Base-by-base conservation (phyloP, 2,329 filamentous ascomycete genomes). In the Lecanosticta acicola region DNA sequence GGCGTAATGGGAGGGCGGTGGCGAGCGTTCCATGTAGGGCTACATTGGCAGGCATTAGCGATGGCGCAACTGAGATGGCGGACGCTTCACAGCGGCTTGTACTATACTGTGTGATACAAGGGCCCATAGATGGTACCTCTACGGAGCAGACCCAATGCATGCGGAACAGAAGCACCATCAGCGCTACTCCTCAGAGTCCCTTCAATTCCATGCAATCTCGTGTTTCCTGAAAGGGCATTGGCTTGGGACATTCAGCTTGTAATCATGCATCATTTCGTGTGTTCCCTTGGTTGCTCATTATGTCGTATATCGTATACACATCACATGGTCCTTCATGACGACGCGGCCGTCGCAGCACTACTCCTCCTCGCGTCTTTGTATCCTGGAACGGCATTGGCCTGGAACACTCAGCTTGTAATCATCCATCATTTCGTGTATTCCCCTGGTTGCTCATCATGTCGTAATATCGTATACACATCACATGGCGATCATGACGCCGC, bases 31-130 rank as follows among this genome's bases (percentile, higher is more conserved):
- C 16, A 44, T 50, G 43, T 32, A 40, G 21, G 37, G 18, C 32
- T 45, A 45, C 11, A 20, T 32, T 48, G 48, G 36, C 41, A 26
- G 34, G 39, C 18, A 45, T 51, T 51, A 54, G 51, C 51, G 46
- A 45, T 36, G 48, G 51, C 48, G 48, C 48, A 48, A 32, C 17
- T 35, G 40, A 32, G 41, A 19, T 34, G 39, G 34, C 17, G 19
- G 43, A 32, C 9, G 45, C 46, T 36, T 41, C 41, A 44, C 36
- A 46, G 43, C 46, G 38, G 11, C 24, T 11, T 46, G 45, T 50
- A 49, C 41, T 37, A 45, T 43, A 43, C 33, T 51, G 51, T 54
- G 51, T 41, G 14, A 49, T 54, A 49, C 21, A 18, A 18, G 24
- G 32, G 34, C 39, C 41, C 19, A 32, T 18, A 34, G 17, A 42